phyloP scores from a whole-genome alignment of 2,329 filamentous ascomycete genomes.

The Colletotrichum falcatum region DNA sequence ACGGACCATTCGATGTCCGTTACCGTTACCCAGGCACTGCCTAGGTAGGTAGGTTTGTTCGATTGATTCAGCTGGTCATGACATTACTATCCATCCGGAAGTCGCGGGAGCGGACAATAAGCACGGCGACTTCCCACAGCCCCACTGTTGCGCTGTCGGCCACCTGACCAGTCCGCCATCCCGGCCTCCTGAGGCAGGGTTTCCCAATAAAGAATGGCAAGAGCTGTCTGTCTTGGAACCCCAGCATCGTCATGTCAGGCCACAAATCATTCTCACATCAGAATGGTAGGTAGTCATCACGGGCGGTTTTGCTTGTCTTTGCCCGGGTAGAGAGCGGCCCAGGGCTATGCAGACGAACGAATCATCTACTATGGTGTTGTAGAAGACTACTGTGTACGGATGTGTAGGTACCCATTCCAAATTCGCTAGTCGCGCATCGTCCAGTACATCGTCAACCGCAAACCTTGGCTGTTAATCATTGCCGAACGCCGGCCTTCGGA shows the following conservation, averaged over 20 bases:
- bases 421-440: neutral
- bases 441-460: slow-evolving; percentile 8
- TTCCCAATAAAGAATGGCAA: neutral
- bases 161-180: slow-evolving; percentile 4
- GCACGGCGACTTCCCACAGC: slow-evolving; percentile 11
- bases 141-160: neutral
- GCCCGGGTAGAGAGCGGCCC: neutral
- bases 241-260: slow-evolving; percentile 17
- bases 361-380: neutral
- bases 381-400: neutral
- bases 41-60: neutral
- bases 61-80: slow-evolving; percentile 7
- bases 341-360: slow-evolving; percentile 2
- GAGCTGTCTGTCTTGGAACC: neutral
- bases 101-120: neutral
- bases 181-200: neutral
- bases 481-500: slow-evolving; percentile 12
- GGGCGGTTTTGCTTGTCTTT: neutral
- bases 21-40: neutral
- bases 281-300: slow-evolving; percentile 14
- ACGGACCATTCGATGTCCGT: neutral
- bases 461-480: slow-evolving; percentile 18
- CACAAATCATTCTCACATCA: slow-evolving; percentile 10
- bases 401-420: slow-evolving; percentile 12
- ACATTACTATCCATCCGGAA: neutral